phyloP scores from a whole-genome alignment of 2,329 filamentous ascomycete genomes.

The Fusarium devonianum region DNA sequence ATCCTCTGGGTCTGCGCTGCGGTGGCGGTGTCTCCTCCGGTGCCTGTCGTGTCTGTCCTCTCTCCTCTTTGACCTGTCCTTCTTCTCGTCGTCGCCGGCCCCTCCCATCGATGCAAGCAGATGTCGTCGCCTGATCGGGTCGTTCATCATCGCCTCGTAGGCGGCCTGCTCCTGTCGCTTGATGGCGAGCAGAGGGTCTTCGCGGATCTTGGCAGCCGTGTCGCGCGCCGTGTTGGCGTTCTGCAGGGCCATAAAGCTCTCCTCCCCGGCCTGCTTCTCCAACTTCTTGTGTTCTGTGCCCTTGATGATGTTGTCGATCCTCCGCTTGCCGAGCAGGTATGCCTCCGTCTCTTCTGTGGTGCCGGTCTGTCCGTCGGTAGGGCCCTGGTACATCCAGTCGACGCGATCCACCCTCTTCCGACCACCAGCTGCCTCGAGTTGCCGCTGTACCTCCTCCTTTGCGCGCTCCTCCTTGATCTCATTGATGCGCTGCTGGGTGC shows the following conservation, averaged over 20 bases:
- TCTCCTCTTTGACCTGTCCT: conserved; percentile 45
- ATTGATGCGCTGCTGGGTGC: conserved; percentile 87
- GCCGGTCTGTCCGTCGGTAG: conserved; percentile 76
- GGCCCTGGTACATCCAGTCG: conserved; percentile 98
- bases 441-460: conserved; percentile 87
- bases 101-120: conserved; percentile 71
- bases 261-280: conserved; percentile 73
- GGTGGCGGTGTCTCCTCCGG: conserved; percentile 54
- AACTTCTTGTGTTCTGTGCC: conserved; percentile 82
- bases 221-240: conserved; percentile 79
- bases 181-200: conserved; percentile 91
- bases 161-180: conserved; percentile 89
- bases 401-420: conserved; percentile 82
- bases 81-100: conserved; percentile 56
- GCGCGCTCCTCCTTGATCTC: conserved; percentile 94
- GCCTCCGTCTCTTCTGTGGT: conserved; percentile 90
- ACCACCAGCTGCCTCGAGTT: conserved; percentile 89
- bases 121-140: conserved; percentile 71
- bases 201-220: conserved; percentile 83
- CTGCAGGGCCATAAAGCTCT: conserved; percentile 67
- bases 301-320: conserved; percentile 83
- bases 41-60: conserved; percentile 48
- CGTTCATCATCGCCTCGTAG: conserved; percentile 81
- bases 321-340: conserved; percentile 89
- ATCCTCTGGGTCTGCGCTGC: conserved; percentile 50